A percentile compares a stretch with the other conserved stretches of the same genome.
Conservation (phyloP, 768 basidiomycete genomes). For the Boletus coccyginus region DNA sequence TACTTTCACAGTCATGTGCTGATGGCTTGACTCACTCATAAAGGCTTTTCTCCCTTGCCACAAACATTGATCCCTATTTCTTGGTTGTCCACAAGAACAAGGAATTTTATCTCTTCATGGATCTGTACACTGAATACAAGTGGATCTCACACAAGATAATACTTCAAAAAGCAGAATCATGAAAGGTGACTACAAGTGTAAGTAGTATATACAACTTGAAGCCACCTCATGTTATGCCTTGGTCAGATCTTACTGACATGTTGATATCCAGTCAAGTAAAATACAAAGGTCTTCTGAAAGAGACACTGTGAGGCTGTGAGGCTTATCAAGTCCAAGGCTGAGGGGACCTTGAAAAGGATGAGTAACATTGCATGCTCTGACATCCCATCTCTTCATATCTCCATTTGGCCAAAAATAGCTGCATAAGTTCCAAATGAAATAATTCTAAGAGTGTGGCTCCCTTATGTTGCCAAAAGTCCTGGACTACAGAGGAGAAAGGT, state of each 20-base stretch:
- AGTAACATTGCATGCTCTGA: too few relatives aligned
- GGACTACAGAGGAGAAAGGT: too few relatives aligned
- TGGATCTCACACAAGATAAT: not conserved
- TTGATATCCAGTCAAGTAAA: not conserved
- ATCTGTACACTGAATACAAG: not conserved
- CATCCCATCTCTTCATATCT: too few relatives aligned
- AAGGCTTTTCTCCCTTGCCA: not conserved
- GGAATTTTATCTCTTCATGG: not conserved
- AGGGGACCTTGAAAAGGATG: not conserved
- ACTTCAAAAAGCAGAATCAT: not conserved
- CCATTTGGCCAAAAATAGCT: too few relatives aligned
- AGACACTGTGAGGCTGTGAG: not conserved
- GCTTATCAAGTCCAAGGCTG: not conserved
- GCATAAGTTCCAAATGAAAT: not conserved
- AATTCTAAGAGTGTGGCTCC: too few relatives aligned
- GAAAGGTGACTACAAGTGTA: not conserved
- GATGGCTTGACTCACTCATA: not conserved
- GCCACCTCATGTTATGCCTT: too few relatives aligned
- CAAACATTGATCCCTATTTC: not conserved
- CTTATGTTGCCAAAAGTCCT: slow-evolving; percentile 2
- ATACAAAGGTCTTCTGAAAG: not conserved
- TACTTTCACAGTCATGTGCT: too few relatives aligned
- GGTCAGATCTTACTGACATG: not conserved
- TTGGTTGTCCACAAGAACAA: not conserved
- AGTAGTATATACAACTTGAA: too few relatives aligned